phyloP scores from a whole-genome alignment of 2,329 filamentous ascomycete species.

The Trichophyton rubrum region DNA sequence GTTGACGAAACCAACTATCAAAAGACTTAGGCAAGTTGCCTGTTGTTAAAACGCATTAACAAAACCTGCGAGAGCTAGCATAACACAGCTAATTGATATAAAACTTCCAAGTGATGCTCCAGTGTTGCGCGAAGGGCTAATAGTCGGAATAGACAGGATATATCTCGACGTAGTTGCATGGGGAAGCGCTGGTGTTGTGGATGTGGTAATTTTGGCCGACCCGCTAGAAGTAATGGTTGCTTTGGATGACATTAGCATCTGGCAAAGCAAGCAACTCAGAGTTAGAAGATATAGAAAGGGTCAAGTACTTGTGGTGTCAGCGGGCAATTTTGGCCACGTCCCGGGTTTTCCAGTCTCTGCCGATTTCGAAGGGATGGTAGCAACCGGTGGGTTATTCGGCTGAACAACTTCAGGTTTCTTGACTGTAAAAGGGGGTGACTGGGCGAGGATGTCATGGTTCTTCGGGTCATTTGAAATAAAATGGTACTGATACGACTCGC shows the following conservation, averaged over 20 bases:
- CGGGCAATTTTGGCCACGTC: not conserved
- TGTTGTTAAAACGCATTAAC: not conserved
- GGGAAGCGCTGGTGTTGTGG: not conserved
- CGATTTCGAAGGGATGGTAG: not conserved
- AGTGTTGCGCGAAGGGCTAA: not conserved
- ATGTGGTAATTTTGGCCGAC: not conserved
- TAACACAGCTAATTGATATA: not conserved
- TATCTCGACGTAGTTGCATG: not conserved
- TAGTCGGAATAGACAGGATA: not conserved
- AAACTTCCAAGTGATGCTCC: not conserved
- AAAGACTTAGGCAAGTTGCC: too few species aligned
- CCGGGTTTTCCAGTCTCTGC: not conserved
- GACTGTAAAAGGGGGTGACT: slow-evolving; percentile 27
- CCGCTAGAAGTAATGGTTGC: not conserved
- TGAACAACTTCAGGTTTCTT: slow-evolving; percentile 1
- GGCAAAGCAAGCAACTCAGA: not conserved
- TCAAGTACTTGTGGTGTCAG: not conserved
- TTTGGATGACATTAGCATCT: not conserved
- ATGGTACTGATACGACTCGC: slow-evolving; percentile 33
- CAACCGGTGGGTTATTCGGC: not conserved
- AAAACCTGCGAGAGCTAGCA: not conserved
- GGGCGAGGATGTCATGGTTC: slow-evolving; percentile 32
- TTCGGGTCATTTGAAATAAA: slow-evolving; percentile 22
- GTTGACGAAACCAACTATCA: not conserved
- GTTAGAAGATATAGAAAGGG: not conserved